phyloP scores from a whole-genome alignment of 2,329 filamentous ascomycete species.

The Aspergillus costaricaensis region DNA sequence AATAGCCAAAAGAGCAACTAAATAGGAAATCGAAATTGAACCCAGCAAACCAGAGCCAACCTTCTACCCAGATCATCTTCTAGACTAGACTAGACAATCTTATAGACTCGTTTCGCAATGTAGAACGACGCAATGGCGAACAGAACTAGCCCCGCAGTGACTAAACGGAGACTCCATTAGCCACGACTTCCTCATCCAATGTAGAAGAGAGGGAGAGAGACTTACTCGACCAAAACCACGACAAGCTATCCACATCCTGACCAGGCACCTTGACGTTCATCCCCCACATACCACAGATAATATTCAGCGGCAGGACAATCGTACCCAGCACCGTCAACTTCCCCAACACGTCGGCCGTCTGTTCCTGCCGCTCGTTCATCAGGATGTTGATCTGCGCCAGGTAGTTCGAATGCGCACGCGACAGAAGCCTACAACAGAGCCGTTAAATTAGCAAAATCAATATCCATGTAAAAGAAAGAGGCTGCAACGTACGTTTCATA shows the following conservation, averaged over 20 bases:
- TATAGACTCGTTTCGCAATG: slow-evolving; percentile 81
- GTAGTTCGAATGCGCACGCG: slow-evolving; percentile 91
- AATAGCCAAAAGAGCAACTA: too few species aligned
- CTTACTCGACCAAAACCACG: slow-evolving; percentile 69
- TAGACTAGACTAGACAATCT: slow-evolving; percentile 61
- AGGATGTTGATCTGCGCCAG: slow-evolving; percentile 99
- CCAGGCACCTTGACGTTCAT: slow-evolving; percentile 98
- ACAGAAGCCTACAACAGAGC: slow-evolving; percentile 68
- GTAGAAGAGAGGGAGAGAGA: slow-evolving; percentile 9
- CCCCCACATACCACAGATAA: slow-evolving; percentile 96
- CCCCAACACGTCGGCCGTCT: slow-evolving; percentile 91
- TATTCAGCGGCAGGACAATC: slow-evolving; percentile 98
- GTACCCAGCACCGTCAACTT: slow-evolving; percentile 95
- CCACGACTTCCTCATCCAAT: not conserved
- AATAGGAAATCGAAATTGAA: not conserved
- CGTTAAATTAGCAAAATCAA: slow-evolving; percentile 20
- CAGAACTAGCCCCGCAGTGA: slow-evolving; percentile 71
- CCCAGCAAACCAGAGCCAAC: not conserved
- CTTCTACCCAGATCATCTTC: not conserved
- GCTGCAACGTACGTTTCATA: slow-evolving; percentile 76
- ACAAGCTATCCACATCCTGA: slow-evolving; percentile 76
- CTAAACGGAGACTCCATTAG: slow-evolving; percentile 27
- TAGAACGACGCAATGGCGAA: slow-evolving; percentile 81
- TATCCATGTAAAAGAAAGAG: not conserved
- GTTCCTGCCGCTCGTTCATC: slow-evolving; percentile 97